Base-by-base conservation (phyloP, 2,329 filamentous ascomycete genomes). In the Claviceps arundinis region DNA sequence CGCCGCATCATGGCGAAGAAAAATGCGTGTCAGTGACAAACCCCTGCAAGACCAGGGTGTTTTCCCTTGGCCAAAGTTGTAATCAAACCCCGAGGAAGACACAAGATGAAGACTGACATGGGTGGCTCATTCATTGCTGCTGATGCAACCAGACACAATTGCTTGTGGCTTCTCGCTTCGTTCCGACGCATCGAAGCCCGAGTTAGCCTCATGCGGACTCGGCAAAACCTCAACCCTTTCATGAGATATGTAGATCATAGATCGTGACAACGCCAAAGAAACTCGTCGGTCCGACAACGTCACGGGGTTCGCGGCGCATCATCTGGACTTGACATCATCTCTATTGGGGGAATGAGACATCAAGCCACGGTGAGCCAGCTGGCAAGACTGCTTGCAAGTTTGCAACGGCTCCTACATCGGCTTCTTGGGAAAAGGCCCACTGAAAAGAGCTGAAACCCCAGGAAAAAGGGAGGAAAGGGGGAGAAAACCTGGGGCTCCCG, bases 401-500 rank as follows among this genome's bases (percentile, higher is more conserved):
- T 34, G 30, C 41, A 24, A 41, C 38, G 3, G 7, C 38, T 41
- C 7, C 7, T 41, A 17, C 38, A 41, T n/a, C 37, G 7, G 5
- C 30, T 34, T 3, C 9, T 34, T 14, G 11, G 7, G 5, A 16
- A 22, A 4, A 7, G 51, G 38, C 42, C 41, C 47, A 52, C 42
- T 47, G n/a, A 44, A 50, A 46, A 19, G 34, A 52, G 30, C n/a
- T 37, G 8, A 38, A 52, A 49, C 47, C 42, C 51, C 51, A 46
- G 19, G 6, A 14, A 24, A 22, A 43, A 13, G 19, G 41, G 16
- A 14, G 41, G 7, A 14, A 46, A 42, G 51, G 47, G 41, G 37
- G 26, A 30, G 19, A 26, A 30, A 50, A 50, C 41, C 47, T 42
- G 51, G 51, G 40, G 41, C 41, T 45, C 34, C 19, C 22, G 17